phyloP scores from a whole-genome alignment of 345 rosid species.

The Linum lewisii region DNA sequence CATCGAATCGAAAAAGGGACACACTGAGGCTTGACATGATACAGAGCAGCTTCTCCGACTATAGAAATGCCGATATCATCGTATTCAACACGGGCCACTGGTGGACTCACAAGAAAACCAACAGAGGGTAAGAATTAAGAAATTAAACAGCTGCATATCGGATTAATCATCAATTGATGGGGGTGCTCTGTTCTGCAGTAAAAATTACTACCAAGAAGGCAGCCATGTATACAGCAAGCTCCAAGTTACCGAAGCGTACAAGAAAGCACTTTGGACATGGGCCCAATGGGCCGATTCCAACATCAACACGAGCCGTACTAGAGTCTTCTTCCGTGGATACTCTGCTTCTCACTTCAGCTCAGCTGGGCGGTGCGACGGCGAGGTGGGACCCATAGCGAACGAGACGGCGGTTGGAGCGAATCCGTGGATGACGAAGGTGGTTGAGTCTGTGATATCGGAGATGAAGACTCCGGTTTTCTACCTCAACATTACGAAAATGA shows the following conservation, averaged over 20 bases:
- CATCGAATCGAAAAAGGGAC: slow-evolving; percentile 24
- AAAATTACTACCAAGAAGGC: slow-evolving; percentile 61
- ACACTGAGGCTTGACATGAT: slow-evolving; percentile 47
- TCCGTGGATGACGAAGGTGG: slow-evolving; percentile 67
- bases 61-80: slow-evolving; percentile 44
- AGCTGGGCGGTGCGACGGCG: slow-evolving; percentile 51
- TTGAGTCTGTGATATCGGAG: slow-evolving; percentile 50
- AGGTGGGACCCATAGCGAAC: slow-evolving; percentile 34
- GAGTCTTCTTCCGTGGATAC: slow-evolving; percentile 64
- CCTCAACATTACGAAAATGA: slow-evolving; percentile 65
- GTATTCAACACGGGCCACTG: slow-evolving; percentile 66
- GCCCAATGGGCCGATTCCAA: slow-evolving; percentile 62
- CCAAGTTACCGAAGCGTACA: slow-evolving; percentile 48
- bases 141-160: neutral
- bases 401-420: slow-evolving; percentile 31
- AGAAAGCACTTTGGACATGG: slow-evolving; percentile 64
- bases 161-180: too few species aligned
- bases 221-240: slow-evolving; percentile 37
- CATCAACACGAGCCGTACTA: slow-evolving; percentile 39
- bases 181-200: slow-evolving; percentile 20
- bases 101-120: slow-evolving; percentile 64
- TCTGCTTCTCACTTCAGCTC: slow-evolving; percentile 70
- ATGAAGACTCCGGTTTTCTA: slow-evolving; percentile 66
- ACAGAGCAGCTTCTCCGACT: slow-evolving; percentile 24
- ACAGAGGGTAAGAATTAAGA: slow-evolving; percentile 29